Evolutionary conservation across 768 basidiomycete genomes (phyloP), one percentile per base, ranked within the genome.

Genomic region (Trametes villosa): DNA sequence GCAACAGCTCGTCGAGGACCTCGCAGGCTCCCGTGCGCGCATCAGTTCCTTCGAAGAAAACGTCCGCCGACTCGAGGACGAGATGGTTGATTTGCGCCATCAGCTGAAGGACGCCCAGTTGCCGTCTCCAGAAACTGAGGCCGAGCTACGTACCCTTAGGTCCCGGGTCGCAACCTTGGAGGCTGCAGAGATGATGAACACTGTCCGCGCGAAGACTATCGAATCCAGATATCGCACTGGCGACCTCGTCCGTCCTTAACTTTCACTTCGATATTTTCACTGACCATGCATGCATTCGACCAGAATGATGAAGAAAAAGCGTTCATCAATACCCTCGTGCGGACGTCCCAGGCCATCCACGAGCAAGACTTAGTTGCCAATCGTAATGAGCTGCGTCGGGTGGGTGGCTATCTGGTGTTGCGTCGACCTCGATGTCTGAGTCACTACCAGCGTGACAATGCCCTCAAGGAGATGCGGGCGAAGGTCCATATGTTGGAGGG

Each of bases 331-430:
- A 61, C 63, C 8, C 64, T 76, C 4, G 52, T 71, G 9, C 69
- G 69, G n/a, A 71, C 71, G 13, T 68, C 73, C 9, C 72, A 71
- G 36, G 54, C 68, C 6, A 66, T 71, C n/a, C 69, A 75, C 45
- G 73, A 76, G 53, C 72, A 72, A 59, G 69, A 72, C 41, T 64
- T 76, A 18, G 67, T 74, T 15, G 66, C 68, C 22, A 75, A 75
- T 31, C 69, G 72, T 27, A 77, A 77, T 50, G 75, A 77, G 29
- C 56, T 76, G 9, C 67, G 72, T 57, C 68, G 74, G 27, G 74
- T 75, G 47, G 29, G 72, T 54, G 9, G n/a, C n/a, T n/a, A n/a
- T n/a, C n/a, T n/a, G n/a, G n/a, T 22, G 44, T 17, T 52, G 26
- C 52, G 9, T 34, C 20, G 20, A 5, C 15, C 1, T 27, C 5